phyloP scores from a whole-genome alignment of 2,329 filamentous ascomycete species.

The Colletotrichum theobromicola region DNA sequence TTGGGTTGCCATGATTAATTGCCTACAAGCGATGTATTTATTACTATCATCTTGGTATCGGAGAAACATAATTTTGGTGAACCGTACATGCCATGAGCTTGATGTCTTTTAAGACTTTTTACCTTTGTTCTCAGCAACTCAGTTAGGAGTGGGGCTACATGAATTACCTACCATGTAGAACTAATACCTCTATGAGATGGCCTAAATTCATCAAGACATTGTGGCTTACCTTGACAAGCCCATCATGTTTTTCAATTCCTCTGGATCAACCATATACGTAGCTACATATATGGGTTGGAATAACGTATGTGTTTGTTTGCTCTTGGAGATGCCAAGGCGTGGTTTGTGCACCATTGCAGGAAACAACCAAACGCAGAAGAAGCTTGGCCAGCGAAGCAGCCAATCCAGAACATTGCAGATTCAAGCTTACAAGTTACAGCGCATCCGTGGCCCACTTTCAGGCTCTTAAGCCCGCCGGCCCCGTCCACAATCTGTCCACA shows the following conservation, averaged over 20 bases:
- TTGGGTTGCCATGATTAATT: not conserved
- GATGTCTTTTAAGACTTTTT: too few species aligned
- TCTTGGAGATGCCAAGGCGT: not conserved
- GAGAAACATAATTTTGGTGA: not conserved
- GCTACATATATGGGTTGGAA: not conserved
- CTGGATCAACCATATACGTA: not conserved
- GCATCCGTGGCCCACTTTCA: not conserved
- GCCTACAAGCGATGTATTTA: not conserved
- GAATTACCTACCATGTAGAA: not conserved
- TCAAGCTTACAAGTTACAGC: not conserved
- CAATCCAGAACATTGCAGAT: not conserved
- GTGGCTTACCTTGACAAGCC: not conserved
- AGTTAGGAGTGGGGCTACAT: not conserved
- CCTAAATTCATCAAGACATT: not conserved
- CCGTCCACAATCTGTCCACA: not conserved
- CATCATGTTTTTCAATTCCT: not conserved
- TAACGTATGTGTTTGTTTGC: not conserved
- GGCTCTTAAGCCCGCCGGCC: not conserved
- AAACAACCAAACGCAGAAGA: not conserved
- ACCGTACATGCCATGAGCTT: too few species aligned
- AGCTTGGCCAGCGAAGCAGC: not conserved
- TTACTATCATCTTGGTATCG: not conserved
- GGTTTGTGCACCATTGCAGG: not conserved
- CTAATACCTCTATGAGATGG: not conserved
- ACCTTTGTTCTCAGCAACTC: not conserved